phyloP scores from a whole-genome alignment of 2,329 filamentous ascomycete species.

The Aspergillus pseudoglaucus region DNA sequence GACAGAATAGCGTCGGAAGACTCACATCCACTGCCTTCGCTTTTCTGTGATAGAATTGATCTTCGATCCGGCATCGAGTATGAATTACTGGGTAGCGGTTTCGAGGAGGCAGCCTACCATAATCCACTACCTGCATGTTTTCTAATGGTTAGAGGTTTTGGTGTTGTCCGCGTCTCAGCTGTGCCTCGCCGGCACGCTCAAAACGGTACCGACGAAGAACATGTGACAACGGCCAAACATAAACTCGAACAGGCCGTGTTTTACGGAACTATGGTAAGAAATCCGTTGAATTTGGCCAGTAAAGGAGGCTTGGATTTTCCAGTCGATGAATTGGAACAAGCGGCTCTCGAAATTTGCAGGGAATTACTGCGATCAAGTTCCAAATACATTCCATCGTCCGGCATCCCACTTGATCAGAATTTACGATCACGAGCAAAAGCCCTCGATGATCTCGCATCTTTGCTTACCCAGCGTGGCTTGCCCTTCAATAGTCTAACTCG shows the following conservation, averaged over 20 bases:
- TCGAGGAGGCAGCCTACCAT: slow-evolving; percentile 40
- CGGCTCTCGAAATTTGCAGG: slow-evolving; percentile 69
- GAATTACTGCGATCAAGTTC: slow-evolving; percentile 76
- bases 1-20: slow-evolving; percentile 72
- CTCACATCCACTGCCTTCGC: slow-evolving; percentile 55
- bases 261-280: slow-evolving; percentile 74
- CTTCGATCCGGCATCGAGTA: slow-evolving; percentile 54
- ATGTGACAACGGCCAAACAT: slow-evolving; percentile 67
- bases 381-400: slow-evolving; percentile 64
- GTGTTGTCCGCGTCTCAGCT: slow-evolving; percentile 50
- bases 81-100: slow-evolving; percentile 44
- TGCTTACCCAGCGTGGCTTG: slow-evolving; percentile 59
- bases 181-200: slow-evolving; percentile 32
- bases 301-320: slow-evolving; percentile 62
- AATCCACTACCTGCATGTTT: slow-evolving; percentile 39
- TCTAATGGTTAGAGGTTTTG: slow-evolving; percentile 52
- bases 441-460: slow-evolving; percentile 65
- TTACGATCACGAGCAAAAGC: slow-evolving; percentile 66
- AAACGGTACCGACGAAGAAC: slow-evolving; percentile 40
- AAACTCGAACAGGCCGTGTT: slow-evolving; percentile 94
- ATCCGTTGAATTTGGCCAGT: slow-evolving; percentile 77
- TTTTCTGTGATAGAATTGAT: slow-evolving; percentile 82
- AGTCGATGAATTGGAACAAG: slow-evolving; percentile 63
- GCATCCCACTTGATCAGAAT: slow-evolving; percentile 74
- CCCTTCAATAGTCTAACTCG: slow-evolving; percentile 61